Conservation (phyloP, 2,329 filamentous ascomycete genomes). For the Fusarium setosum region DNA sequence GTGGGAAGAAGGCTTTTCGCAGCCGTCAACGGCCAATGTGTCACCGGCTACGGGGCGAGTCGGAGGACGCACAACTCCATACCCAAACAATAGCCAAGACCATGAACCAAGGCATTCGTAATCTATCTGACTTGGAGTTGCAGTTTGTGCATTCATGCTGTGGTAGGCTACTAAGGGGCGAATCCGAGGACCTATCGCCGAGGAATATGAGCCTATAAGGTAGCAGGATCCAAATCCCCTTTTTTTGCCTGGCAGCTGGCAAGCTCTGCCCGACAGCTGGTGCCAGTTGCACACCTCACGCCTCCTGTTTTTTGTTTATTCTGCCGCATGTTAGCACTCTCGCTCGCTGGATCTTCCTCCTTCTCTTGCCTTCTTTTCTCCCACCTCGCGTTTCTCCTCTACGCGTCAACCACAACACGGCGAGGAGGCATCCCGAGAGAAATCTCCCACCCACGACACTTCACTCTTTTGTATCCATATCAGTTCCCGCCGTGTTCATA, state of each 20-base stretch:
- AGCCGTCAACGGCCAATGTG: constrained; percentile 10
- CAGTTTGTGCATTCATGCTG: constrained; percentile 33
- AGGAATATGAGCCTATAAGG: constrained; percentile 21
- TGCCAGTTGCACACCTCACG: constrained; percentile 30
- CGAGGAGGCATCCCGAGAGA: constrained; percentile 8
- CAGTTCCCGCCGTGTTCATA: neutral
- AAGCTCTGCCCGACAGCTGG: constrained; percentile 34
- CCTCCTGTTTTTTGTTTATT: constrained; percentile 22
- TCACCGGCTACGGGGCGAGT: constrained; percentile 1
- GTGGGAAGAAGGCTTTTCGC: constrained; percentile 7
- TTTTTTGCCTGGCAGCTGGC: constrained; percentile 27
- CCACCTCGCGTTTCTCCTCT: constrained; percentile 1
- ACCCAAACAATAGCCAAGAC: neutral
- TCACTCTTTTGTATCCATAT: constrained; percentile 25
- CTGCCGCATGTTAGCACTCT: constrained; percentile 12
- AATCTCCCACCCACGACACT: neutral
- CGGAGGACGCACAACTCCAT: constrained; percentile 2
- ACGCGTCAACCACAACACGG: constrained; percentile 11
- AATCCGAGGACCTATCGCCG: neutral
- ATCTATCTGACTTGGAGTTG: constrained; percentile 21
- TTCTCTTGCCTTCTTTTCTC: constrained; percentile 5
- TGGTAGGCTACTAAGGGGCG: constrained; percentile 24
- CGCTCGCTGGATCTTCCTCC: constrained; percentile 6
- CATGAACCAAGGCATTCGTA: constrained; percentile 10
- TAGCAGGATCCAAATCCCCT: constrained; percentile 13